phyloP scores from a whole-genome alignment of 345 rosid species.

The Garcia nutans region DNA sequence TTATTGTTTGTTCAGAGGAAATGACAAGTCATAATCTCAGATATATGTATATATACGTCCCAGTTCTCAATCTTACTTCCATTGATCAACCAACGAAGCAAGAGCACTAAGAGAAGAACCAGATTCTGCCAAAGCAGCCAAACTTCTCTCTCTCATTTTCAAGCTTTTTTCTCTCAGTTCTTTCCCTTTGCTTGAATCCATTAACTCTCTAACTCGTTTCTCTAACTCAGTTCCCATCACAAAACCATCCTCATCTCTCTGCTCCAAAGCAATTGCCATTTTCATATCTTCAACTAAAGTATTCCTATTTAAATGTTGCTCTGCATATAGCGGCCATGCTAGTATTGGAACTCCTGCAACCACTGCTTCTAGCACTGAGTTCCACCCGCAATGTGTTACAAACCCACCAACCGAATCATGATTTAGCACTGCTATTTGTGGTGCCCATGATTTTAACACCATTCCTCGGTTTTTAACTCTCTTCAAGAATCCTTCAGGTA shows the following conservation, averaged over 20 bases:
- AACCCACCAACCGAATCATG: slow-evolving; percentile 30
- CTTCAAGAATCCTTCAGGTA: slow-evolving; percentile 34
- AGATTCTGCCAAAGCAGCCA: slow-evolving; percentile 14
- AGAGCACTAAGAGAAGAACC: slow-evolving; percentile 24
- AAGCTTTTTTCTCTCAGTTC: slow-evolving; percentile 12
- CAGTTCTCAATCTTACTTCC: not conserved
- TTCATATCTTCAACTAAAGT: slow-evolving; percentile 33
- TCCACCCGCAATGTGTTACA: slow-evolving; percentile 37
- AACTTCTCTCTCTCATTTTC: slow-evolving; percentile 10
- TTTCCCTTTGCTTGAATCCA: slow-evolving; percentile 18
- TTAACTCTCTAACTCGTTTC: slow-evolving; percentile 15
- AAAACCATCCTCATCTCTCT: slow-evolving; percentile 18
- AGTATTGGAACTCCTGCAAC: slow-evolving; percentile 31
- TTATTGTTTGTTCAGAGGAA: no score
- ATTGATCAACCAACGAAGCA: not conserved
- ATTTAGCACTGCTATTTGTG: slow-evolving; percentile 18
- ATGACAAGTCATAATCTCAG: no score
- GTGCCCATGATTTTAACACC: slow-evolving; percentile 31
- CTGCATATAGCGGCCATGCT: slow-evolving; percentile 38
- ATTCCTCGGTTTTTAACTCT: slow-evolving; percentile 27
- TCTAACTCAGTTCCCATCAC: slow-evolving; percentile 24
- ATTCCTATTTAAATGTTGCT: slow-evolving; percentile 27
- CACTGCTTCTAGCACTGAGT: slow-evolving; percentile 36
- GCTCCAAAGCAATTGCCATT: slow-evolving; percentile 24
- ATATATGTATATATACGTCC: no score